These are phyloP conservation scores for Leishmania gerbilli DNA, from an alignment of 208 protist species.

Conservation along the genomic window DNA sequence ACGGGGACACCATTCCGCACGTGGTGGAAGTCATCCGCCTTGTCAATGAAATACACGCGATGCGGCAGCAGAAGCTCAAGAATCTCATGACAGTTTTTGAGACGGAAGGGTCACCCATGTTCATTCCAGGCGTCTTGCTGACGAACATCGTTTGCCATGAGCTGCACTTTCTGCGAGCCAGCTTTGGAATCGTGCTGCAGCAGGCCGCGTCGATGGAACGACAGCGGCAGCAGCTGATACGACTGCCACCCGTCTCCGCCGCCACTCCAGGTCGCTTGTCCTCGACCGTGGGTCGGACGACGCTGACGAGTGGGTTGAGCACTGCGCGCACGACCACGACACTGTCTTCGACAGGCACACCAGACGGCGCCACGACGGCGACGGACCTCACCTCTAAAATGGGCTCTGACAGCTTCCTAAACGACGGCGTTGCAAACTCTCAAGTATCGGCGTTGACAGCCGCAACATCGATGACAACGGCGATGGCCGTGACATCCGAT, in stretches of 20 bases:
- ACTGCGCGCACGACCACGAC: conserved; percentile 31
- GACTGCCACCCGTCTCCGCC: conserved; percentile 20
- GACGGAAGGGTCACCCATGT: conserved; percentile 68
- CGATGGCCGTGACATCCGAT: conserved; percentile 14
- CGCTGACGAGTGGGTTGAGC: conserved; percentile 4
- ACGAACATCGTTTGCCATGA: conserved; percentile 86
- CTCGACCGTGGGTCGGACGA: conserved; percentile 5
- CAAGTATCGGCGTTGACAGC: conserved; percentile 25
- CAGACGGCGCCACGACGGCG: neutral
- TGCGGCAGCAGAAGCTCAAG: conserved; percentile 80
- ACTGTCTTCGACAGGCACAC: neutral
- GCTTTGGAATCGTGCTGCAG: conserved; percentile 74
- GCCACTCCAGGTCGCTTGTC: conserved; percentile 10
- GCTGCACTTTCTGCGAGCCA: conserved; percentile 73
- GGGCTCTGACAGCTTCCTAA: conserved; percentile 15
- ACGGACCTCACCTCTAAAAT: conserved; percentile 5
- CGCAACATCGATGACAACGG: conserved; percentile 27
- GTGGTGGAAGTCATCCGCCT: conserved; percentile 76
- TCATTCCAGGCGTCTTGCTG: conserved; percentile 86
- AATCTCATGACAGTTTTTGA: conserved; percentile 85
- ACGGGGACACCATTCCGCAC: conserved; percentile 55
- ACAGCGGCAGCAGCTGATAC: conserved; percentile 35
- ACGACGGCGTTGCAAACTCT: conserved; percentile 22
- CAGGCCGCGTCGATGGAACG: conserved; percentile 74
- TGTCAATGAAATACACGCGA: conserved; percentile 69